Base-by-base conservation (phyloP, 1,284 basidiomycete species). In the Sparassis latifolia region DNA sequence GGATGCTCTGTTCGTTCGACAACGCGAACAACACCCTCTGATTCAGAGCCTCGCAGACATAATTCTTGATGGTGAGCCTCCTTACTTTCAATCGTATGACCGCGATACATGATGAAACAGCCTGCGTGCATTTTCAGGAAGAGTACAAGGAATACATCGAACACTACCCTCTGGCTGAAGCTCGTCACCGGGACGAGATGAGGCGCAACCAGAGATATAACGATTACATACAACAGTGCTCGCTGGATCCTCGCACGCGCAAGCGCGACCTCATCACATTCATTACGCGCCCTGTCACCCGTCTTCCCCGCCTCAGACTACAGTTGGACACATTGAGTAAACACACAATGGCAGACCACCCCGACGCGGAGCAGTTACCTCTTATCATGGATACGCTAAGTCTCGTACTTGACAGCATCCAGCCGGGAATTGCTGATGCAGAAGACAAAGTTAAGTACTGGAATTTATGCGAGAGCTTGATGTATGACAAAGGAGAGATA, bases 381-480 rank as follows among this genome's bases (percentile, higher is more conserved):
- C 71, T 89, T 3, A 77, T 86, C 9, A 57, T 86, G 33, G 71
- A 71, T 20, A 77, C 89, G 4, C 58, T 90, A 47, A 77, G 73
- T 40, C 79, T 82, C 47, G 82, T 80, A 58, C 74, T 91, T 53
- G 88, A 85, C 71, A 82, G 82, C 54, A 86, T 86, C 0, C 82
- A 92, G 62, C 88, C 88, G 1, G 91, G 91, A 2, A 92, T 93
- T 50, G 86, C 82, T 53, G 86, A 82, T 12, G 87, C 90, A 1
- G 88, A 92, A 64, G 78, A 78, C 53, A 90, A 91, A 64, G 89
- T 91, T 54, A 89, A 89, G 62, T 84, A 89, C 54, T 89, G 85
- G 84, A 80, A 74, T 49, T 67, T 92, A 1, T 81, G 80, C 55
- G 88, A 92, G 67, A 84, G 78, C 57, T 63, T 93, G 49, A 66